Conservation (phyloP, 179 eudicot genomes). For the Dionaea muscipula region DNA sequence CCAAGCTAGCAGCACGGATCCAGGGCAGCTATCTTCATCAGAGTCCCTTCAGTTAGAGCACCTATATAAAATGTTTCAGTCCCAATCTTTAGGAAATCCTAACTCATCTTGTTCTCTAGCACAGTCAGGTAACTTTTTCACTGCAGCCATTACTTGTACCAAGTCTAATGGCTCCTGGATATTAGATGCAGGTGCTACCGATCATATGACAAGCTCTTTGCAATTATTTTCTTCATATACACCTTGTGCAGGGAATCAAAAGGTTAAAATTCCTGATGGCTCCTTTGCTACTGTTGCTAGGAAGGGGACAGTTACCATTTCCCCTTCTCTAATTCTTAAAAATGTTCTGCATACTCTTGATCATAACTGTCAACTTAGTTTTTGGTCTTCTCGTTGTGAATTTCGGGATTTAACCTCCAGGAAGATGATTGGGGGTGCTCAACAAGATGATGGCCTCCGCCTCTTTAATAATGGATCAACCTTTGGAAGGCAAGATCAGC, state of each 20-base stretch:
- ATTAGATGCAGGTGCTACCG: not conserved
- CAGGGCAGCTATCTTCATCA: no score
- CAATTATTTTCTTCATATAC: not conserved
- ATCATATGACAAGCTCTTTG: not conserved
- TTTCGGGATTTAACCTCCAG: not conserved
- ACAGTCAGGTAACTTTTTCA: not conserved
- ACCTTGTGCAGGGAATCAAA: not conserved
- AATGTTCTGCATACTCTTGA: not conserved
- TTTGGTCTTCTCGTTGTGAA: not conserved
- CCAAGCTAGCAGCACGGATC: not conserved
- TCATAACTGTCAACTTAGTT: not conserved
- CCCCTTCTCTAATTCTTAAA: not conserved
- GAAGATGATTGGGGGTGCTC: slow-evolving; percentile 1
- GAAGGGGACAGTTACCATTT: not conserved
- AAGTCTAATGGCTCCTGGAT: not conserved
- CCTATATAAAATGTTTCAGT: no score
- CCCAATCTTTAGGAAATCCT: not conserved
- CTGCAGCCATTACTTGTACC: no score
- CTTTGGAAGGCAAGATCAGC: no score
- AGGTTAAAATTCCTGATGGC: not conserved
- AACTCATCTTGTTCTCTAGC: not conserved
- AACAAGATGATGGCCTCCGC: not conserved
- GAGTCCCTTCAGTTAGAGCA: no score
- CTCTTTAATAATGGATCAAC: no score
- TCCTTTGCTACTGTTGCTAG: not conserved